Evolutionary conservation across 2,329 filamentous ascomycete genomes (phyloP), one percentile per base, ranked within the genome.

Genomic region (Cercospora brassicicola): DNA sequence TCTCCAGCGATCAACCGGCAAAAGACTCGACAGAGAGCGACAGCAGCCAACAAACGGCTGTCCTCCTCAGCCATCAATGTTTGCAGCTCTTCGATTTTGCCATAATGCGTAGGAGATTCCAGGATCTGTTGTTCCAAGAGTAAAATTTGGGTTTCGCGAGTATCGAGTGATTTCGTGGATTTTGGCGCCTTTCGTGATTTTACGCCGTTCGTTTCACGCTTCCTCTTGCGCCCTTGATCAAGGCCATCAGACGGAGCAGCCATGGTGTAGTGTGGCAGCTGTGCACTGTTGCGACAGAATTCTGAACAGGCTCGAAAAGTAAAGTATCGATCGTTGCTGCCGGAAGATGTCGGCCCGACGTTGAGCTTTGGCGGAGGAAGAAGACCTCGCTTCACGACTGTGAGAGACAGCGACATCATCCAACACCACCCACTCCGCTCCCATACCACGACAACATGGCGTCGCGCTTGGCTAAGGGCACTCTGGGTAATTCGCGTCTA

Each of bases 391-490:
- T 64, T 28, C 36, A 28, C 53, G 31, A 56, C 55, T n/a, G 26
- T 31, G 51, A 57, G 59, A 63, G 65, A 66, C 67, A 66, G 57
- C 64, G 61, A 64, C 66, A 59, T 57, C 65, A 33, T 56, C 42
- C 64, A 64, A 48, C 68, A 61, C 75, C 48, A 63, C 61, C 55
- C 48, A 36, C 61, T 64, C 28, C 62, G 23, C 53, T 36, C 81
- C 80, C 83, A 85, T 84, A 84, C 83, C 82, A 83, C 82, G 26
- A 62, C 67, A 83, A 86, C 91, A 98, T 98, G 94, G 94, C 94
- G 88, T 97, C 93, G 84, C 93, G 94, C 88, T 88, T 98, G 86
- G 93, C 91, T 88, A 93, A 92, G 89, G 94, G 90, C 88, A 93
- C 93, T 85, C 86, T 94, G 85, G 92, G 94, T 98, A 89, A 83